Percentiles rank a stretch among this genome's conserved stretches.
Evolutionary conservation across 768 basidiomycete genomes (phyloP).

Genomic region (Paxillus involutus): DNA sequence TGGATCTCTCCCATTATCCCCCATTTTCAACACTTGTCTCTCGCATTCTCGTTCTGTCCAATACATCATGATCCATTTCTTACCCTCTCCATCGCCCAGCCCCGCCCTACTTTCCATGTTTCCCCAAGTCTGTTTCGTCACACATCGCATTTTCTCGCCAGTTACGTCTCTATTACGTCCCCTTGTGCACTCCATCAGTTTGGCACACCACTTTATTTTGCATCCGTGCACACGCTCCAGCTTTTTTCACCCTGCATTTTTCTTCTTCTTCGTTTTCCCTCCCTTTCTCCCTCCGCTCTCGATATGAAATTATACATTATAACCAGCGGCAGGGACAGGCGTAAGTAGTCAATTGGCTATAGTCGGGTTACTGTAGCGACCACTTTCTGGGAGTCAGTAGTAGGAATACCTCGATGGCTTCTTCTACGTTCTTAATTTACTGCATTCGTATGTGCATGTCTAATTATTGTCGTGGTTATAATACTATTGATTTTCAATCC

Average conservation of each 20-base stretch:
- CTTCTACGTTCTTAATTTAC: slow-evolving; percentile 4
- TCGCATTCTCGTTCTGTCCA: slow-evolving; percentile 7
- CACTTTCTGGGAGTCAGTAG: neutral
- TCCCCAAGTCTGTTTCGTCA: slow-evolving; percentile 1
- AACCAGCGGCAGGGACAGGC: slow-evolving; percentile 16
- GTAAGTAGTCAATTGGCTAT: slow-evolving; percentile 22
- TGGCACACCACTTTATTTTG: slow-evolving; percentile 7
- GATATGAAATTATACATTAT: slow-evolving; percentile 28
- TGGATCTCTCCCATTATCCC: slow-evolving; percentile 8
- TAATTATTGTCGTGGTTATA: neutral
- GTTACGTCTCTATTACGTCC: slow-evolving; percentile 22
- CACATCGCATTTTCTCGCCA: slow-evolving; percentile 3
- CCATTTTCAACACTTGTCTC: neutral
- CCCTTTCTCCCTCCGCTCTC: neutral
- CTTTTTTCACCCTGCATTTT: neutral
- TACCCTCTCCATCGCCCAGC: slow-evolving; percentile 3
- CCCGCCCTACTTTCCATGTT: neutral
- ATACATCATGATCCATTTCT: slow-evolving; percentile 4
- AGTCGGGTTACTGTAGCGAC: slow-evolving; percentile 28
- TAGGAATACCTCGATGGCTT: neutral
- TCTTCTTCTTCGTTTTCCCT: neutral
- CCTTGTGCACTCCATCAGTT: slow-evolving; percentile 4
- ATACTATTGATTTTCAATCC: neutral
- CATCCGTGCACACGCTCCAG: slow-evolving; percentile 15
- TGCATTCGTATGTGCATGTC: neutral